Evolutionary conservation across 495 filamentous ascomycete genomes (phyloP), one percentile per base, ranked within the genome.

Genomic region (Endocarpon pusillum): DNA sequence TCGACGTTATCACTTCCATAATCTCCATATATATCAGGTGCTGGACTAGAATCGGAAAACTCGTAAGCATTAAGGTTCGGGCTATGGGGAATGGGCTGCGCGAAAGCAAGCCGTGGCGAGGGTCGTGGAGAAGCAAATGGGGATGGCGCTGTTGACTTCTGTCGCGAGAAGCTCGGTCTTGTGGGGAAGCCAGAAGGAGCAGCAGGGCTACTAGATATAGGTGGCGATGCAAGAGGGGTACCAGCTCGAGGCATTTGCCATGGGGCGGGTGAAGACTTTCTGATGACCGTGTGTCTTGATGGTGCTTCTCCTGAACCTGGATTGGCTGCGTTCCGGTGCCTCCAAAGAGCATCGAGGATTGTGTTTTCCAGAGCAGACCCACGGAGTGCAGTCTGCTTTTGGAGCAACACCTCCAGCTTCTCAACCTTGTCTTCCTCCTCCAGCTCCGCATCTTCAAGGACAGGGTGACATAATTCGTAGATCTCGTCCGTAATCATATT

Each of bases 351-450:
- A 53, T 94, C 20, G 34, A 99, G 67, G 15, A 94, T 73, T 22
- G 79, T 77, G 61, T 94, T 85, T 51, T 96, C 91, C 28, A 99
- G 64, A 12, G 73, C 59, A 40, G 74, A 57, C n/a, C 84, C 86
- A 7, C 64, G 68, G 35, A 96, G 58, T 11, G 66, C 67, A 4
- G 82, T 84, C 57, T 84, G 76, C 37, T 73, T 75, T 53, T 73
- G 74, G 39, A 96, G 62, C 15, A 92, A 63, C 42, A 86, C 81
- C 51, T 93, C 84, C 33, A 94, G 62, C 56, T 77, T 85, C 53
- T 99, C 91, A 2, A 78, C 81, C 62, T 85, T 91, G 40, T 96
- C 91, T 50, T 99, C 91, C 45, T 96, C 91, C 42, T 92, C 82
- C 17, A 94, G 58, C 34, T 55, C 63, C 38, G 71, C 57, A 53